Base-by-base conservation (phyloP, 1,284 basidiomycete species). In the Apiotrichum veenhuisii region DNA sequence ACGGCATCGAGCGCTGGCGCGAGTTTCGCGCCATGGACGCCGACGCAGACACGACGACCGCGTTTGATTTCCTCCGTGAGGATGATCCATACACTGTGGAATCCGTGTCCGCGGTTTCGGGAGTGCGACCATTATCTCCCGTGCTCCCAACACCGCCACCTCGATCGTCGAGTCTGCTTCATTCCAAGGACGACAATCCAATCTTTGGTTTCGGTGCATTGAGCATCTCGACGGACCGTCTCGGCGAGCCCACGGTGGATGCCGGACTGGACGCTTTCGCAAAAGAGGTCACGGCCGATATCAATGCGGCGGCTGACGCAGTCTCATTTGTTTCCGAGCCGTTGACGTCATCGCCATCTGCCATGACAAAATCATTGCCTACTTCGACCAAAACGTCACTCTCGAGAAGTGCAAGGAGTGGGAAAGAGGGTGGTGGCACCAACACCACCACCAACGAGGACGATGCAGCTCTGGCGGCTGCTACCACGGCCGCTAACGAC, bases 381-480 rank as follows among this genome's bases (percentile, higher is more conserved):
- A 74, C 75, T 3, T 77, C 76, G 10, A 74, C 76, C 8, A 74
- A 71, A 18, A 77, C 76, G 11, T 76, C 74, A 10, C 61, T 77
- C 2, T 77, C 76, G 1, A 64, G 75, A 14, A 71, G 66, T 42
- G 71, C 70, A 20, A 75, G 75, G 54, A 72, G 67, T 53, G 70
- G 69, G 23, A 72, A 68, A 44, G 73, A 76, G 40, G 69, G 68
- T 15, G 5, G 34, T 22, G 25, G 23, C 12, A 30, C 4, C 12
- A 37, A 3, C 33, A 12, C 8, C 12, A 37, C 7, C 33, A 12
- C 8, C n/a, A 12, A 25, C 46, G 30, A 30, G 7, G 44, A 20
- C n/a, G 27, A n/a, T 12, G 26, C 27, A 41, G 53, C n/a, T n/a
- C n/a, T 44, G 33, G 50, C 3, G 10, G 27, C 27, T 11, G 33